Conservation (phyloP, 768 basidiomycete species). For the Lyophyllum atratum region DNA sequence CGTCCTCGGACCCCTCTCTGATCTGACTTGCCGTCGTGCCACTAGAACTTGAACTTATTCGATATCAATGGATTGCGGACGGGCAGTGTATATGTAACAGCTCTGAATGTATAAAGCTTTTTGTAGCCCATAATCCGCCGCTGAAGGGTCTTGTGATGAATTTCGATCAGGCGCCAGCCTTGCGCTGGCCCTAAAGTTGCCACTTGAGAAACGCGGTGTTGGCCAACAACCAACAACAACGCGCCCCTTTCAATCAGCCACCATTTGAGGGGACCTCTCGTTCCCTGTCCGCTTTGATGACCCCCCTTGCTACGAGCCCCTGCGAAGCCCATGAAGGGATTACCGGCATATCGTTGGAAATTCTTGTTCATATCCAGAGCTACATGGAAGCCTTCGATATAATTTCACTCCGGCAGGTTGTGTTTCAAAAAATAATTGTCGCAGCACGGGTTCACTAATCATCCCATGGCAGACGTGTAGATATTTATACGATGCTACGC, state of each 20-base stretch:
- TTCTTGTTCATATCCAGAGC: conserved; percentile 1
- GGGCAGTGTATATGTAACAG: background rate
- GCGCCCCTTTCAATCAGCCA: too few relatives aligned
- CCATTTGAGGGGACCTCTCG: too few relatives aligned
- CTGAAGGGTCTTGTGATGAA: too few relatives aligned
- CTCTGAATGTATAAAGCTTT: background rate
- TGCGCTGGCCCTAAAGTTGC: too few relatives aligned
- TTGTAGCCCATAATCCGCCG: too few relatives aligned
- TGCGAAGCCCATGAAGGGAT: background rate
- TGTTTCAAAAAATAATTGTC: background rate
- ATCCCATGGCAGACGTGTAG: conserved; percentile 9
- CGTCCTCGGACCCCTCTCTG: background rate
- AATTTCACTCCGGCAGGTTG: conserved; percentile 1
- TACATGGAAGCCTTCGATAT: background rate
- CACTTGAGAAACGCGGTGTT: too few relatives aligned
- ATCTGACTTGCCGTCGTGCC: background rate
- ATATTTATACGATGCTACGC: conserved; percentile 6
- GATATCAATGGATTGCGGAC: background rate
- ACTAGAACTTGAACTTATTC: background rate
- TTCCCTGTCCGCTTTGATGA: too few relatives aligned
- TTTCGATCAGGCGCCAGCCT: too few relatives aligned
- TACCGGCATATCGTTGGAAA: background rate
- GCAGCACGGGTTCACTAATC: background rate
- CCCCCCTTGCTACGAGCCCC: background rate
- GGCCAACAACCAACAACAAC: too few relatives aligned